These are phyloP conservation scores for Calonectria hawksworthii DNA, from an alignment of 2,329 filamentous ascomycete species.

Conservation along the genomic window DNA sequence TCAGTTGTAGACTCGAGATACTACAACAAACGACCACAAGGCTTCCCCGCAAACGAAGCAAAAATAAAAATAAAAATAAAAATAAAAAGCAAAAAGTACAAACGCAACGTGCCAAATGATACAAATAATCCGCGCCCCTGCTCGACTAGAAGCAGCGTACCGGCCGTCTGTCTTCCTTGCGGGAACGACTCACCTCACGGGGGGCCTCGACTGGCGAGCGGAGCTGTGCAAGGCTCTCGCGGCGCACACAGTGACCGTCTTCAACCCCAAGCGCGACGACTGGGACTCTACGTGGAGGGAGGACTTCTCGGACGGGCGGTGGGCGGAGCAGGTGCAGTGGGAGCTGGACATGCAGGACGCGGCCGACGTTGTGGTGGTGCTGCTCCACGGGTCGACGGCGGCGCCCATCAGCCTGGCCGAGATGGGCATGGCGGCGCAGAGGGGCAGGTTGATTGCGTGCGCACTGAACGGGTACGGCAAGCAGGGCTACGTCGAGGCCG, in stretches of 20 bases:
- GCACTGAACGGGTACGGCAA: slow-evolving; percentile 67
- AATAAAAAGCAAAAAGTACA: neutral
- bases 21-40: neutral
- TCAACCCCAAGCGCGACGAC: slow-evolving; percentile 68
- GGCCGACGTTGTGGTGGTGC: slow-evolving; percentile 69
- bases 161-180: slow-evolving; percentile 67
- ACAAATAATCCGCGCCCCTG: slow-evolving; percentile 21
- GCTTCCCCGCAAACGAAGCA: neutral
- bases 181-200: slow-evolving; percentile 64
- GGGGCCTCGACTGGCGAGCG: slow-evolving; percentile 65
- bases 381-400: slow-evolving; percentile 65
- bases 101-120: slow-evolving; percentile 5
- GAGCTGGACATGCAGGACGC: slow-evolving; percentile 69
- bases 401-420: slow-evolving; percentile 73
- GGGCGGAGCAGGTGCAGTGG: slow-evolving; percentile 70
- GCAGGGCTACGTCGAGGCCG: slow-evolving; percentile 71
- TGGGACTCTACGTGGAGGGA: slow-evolving; percentile 70
- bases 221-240: slow-evolving; percentile 57
- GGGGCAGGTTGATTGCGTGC: slow-evolving; percentile 65
- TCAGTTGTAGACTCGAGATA: neutral
- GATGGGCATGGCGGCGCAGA: slow-evolving; percentile 66
- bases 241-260: slow-evolving; percentile 64
- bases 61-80: neutral
- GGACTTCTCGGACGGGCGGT: slow-evolving; percentile 61
- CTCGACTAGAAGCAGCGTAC: neutral